Evolutionary conservation across 306 rosid genomes (phyloP).

Genomic region (Lotus japonicus): DNA sequence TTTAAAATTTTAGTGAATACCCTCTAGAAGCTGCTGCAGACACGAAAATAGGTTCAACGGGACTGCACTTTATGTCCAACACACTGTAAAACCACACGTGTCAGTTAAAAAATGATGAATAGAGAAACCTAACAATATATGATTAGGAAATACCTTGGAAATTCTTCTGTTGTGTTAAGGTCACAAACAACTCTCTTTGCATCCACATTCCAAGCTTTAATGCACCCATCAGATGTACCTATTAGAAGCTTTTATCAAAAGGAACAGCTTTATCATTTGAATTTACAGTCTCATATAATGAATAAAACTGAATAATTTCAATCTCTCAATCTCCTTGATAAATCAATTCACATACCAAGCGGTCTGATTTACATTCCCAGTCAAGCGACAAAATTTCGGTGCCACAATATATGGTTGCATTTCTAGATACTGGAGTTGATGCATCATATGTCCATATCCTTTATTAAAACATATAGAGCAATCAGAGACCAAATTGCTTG

Average conservation of each 20-base stretch:
- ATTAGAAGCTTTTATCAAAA: constrained; percentile 78
- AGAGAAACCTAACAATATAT: not conserved
- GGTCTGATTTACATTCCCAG: constrained; percentile 97
- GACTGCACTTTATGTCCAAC: constrained; percentile 95
- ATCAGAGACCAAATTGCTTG: constrained; percentile 16
- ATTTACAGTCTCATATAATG: constrained; percentile 19
- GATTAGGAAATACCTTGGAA: constrained; percentile 62
- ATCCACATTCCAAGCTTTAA: constrained; percentile 96
- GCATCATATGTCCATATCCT: constrained; percentile 98
- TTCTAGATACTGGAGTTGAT: constrained; percentile 84
- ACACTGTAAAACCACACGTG: constrained; percentile 49
- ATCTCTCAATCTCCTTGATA: constrained; percentile 2
- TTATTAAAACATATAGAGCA: constrained; percentile 16
- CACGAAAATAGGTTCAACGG: constrained; percentile 89
- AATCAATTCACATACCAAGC: constrained; percentile 65
- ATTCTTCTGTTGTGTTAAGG: constrained; percentile 69
- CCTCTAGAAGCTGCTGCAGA: constrained; percentile 92
- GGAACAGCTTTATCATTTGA: constrained; percentile 26
- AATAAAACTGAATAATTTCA: not conserved
- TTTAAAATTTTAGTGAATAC: constrained; percentile 33
- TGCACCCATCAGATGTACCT: constrained; percentile 90
- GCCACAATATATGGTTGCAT: constrained; percentile 96
- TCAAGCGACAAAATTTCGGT: constrained; percentile 86
- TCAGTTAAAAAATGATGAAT: constrained; percentile 5
- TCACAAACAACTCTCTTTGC: constrained; percentile 98